Conservation (phyloP, 2,329 filamentous ascomycete genomes). For the Verticillium tricorpus region DNA sequence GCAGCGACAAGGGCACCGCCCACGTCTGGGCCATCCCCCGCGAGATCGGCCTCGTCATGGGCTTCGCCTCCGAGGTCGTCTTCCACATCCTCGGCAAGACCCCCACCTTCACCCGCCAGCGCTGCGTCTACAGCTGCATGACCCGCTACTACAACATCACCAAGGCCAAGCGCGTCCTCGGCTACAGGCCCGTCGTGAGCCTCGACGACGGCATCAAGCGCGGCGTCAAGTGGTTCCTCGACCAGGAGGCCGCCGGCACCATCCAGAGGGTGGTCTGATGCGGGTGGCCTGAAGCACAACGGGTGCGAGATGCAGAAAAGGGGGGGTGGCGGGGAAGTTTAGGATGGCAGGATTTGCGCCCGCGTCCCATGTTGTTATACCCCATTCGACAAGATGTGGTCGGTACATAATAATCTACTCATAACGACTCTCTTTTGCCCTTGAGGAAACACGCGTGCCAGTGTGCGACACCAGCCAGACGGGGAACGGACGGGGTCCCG, state of each 20-base stretch:
- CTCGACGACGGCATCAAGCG: constrained; percentile 60
- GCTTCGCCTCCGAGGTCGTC: constrained; percentile 48
- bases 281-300: neutral
- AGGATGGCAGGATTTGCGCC: neutral
- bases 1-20: constrained; percentile 44
- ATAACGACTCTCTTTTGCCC: neutral
- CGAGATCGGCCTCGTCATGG: constrained; percentile 47
- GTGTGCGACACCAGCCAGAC: no score
- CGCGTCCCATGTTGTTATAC: neutral
- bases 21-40: constrained; percentile 52
- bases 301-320: neutral
- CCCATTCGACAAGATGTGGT: neutral
- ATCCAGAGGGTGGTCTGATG: neutral
- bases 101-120: constrained; percentile 54
- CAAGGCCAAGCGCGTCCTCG: constrained; percentile 68
- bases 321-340: no score
- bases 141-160: constrained; percentile 72
- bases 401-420: neutral
- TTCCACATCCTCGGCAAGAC: constrained; percentile 44
- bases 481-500: no score
- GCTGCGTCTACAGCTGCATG: constrained; percentile 66
- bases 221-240: constrained; percentile 50
- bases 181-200: constrained; percentile 63
- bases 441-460: no score
- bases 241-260: constrained; percentile 38